Percentiles rank a stretch among this genome's conserved stretches.
These are phyloP conservation scores for Corymbia calophylla DNA, from an alignment of 441 rosid species.

Conservation along the genomic window DNA sequence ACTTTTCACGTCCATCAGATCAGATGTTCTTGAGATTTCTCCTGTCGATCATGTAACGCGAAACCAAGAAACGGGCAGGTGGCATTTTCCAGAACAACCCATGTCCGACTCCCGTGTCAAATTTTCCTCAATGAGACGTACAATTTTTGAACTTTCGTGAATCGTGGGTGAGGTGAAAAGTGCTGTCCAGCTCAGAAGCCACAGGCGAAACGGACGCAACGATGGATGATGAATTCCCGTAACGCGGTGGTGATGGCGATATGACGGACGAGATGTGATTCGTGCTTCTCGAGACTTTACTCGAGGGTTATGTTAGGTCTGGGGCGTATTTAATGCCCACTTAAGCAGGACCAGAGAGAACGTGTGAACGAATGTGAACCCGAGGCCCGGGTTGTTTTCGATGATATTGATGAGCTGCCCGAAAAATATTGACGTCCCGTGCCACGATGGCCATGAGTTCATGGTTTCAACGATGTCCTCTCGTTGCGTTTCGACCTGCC, in stretches of 20 bases:
- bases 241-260: neutral
- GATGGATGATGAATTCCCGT: neutral
- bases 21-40: neutral
- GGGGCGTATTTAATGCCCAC: neutral
- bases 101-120: neutral
- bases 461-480: neutral
- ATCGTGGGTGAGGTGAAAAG: neutral
- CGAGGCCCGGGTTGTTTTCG: neutral
- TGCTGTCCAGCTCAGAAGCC: neutral
- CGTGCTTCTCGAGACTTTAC: neutral
- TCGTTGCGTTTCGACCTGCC: neutral
- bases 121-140: neutral
- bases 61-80: neutral
- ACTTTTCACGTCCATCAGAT: neutral
- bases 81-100: neutral
- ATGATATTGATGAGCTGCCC: neutral
- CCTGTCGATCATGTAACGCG: neutral
- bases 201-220: neutral
- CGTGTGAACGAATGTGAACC: neutral
- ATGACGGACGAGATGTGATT: neutral
- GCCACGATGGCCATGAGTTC: neutral
- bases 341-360: neutral
- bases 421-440: neutral
- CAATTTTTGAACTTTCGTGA: neutral
- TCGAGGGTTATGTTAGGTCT: neutral